phyloP scores from a whole-genome alignment of 768 basidiomycete species.

The Piloderma croceum region DNA sequence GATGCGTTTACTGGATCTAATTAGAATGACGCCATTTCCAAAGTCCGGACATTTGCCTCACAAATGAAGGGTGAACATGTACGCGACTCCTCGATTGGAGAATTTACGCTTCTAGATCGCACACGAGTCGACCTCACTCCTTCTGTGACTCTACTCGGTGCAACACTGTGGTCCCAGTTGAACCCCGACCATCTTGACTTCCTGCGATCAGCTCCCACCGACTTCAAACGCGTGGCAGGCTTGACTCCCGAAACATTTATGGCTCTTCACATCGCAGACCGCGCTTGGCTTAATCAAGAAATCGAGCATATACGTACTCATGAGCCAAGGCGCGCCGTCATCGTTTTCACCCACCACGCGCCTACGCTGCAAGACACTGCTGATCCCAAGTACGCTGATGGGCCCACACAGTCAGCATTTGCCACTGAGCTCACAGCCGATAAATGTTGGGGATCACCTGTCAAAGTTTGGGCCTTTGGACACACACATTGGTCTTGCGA shows the following conservation, averaged over 20 bases:
- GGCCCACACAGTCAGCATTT: slow-evolving; percentile 25
- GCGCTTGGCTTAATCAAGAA: slow-evolving; percentile 27
- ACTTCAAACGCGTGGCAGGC: slow-evolving; percentile 28
- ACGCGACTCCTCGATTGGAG: slow-evolving; percentile 8
- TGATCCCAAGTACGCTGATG: slow-evolving; percentile 24
- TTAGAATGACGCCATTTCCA: slow-evolving; percentile 4
- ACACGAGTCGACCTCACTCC: slow-evolving; percentile 29
- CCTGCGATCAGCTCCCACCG: slow-evolving; percentile 24
- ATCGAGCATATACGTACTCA: slow-evolving; percentile 19
- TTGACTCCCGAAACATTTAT: slow-evolving; percentile 21
- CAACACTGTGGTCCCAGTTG: slow-evolving; percentile 34
- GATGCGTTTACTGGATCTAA: slow-evolving; percentile 1
- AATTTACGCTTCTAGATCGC: slow-evolving; percentile 30
- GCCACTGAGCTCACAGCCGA: slow-evolving; percentile 26
- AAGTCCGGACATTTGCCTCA: slow-evolving; percentile 8
- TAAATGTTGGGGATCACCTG: slow-evolving; percentile 22
- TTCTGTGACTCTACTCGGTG: slow-evolving; percentile 33
- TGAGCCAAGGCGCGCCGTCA: slow-evolving; percentile 25
- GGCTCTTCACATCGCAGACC: slow-evolving; percentile 23
- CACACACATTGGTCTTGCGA: slow-evolving; percentile 39
- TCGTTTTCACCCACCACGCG: slow-evolving; percentile 37
- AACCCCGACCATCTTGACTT: slow-evolving; percentile 23
- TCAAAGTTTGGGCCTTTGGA: slow-evolving; percentile 35
- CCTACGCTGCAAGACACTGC: slow-evolving; percentile 31
- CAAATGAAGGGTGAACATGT: slow-evolving; percentile 1